Percentiles rank a stretch among this genome's conserved stretches.
Conservation (phyloP, 768 basidiomycete species). For the Punctularia strigosozonata region DNA sequence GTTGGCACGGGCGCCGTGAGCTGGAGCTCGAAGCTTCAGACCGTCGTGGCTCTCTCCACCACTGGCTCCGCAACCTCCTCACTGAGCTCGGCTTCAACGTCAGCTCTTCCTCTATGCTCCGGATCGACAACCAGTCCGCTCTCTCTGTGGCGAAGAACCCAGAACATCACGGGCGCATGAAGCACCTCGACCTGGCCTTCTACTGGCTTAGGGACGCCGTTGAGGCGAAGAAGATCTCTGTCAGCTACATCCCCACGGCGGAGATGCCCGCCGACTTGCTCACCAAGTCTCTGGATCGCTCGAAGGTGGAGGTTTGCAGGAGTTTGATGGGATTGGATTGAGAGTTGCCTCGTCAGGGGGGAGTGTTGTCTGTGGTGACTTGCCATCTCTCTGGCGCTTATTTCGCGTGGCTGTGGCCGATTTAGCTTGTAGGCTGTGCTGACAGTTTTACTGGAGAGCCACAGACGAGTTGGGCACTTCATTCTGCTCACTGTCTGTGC, state of each 20-base stretch:
- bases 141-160: constrained; percentile 15
- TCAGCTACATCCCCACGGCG: constrained; percentile 9
- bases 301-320: constrained; percentile 3
- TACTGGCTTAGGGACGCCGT: constrained; percentile 20
- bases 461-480: too few relatives aligned
- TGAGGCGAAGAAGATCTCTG: constrained; percentile 1
- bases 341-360: too few relatives aligned
- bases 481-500: too few relatives aligned
- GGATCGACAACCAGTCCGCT: constrained; percentile 21
- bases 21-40: constrained; percentile 18
- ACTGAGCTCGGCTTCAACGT: constrained; percentile 6
- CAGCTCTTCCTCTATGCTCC: constrained; percentile 5
- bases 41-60: constrained; percentile 17
- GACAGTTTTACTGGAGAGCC: too few relatives aligned
- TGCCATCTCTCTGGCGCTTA: too few relatives aligned
- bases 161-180: constrained; percentile 17
- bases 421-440: too few relatives aligned
- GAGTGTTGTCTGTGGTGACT: too few relatives aligned
- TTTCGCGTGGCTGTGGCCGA: too few relatives aligned
- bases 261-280: constrained; percentile 19
- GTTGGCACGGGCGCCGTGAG: constrained; percentile 11
- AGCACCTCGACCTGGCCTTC: constrained; percentile 25
- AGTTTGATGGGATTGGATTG: background rate
- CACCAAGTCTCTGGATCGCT: constrained; percentile 11
- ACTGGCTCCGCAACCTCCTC: constrained; percentile 21